Evolutionary conservation across 495 filamentous ascomycete species (phyloP), one percentile per base, ranked within the genome.

Genomic region (Aspergillus saccharolyticus): DNA sequence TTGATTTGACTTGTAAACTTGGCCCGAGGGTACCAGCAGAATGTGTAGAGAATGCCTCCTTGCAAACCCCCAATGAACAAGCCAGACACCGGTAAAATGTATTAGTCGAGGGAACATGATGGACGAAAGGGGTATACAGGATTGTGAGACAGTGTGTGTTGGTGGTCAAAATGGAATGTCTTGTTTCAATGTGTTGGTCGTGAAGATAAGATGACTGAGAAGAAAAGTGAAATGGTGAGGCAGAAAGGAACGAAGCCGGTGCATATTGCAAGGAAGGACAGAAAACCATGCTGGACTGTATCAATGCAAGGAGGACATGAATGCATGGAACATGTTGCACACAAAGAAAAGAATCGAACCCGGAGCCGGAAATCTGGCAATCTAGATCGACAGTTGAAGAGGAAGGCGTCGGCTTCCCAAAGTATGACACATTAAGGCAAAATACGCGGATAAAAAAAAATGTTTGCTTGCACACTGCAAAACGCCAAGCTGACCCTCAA

Each of bases 401-500:
- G 15, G 28, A 50, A 42, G 58, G 50, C 33, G n/a, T 46, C 43
- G 56, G 44, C 44, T 55, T 52, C 46, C 51, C 60, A 44, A 60
- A 59, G 42, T 52, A 59, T 62, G 52, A 51, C 25, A 62, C 51
- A 62, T 9, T 39, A 58, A 56, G 42, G 58, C 54, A 61, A 15
- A 65, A 50, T 21, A 49, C 42, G 46, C n/a, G n/a, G n/a, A n/a
- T 55, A 52, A 44, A 62, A 55, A 63, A 16, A 65, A 61, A 45
- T 58, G 54, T 66, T 53, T 69, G 65, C 63, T 70, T 70, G 73
- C 67, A 71, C 68, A 73, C 52, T 67, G 67, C 71, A 71, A 39
- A 75, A 77, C 74, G 74, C 74, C 72, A 68, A 69, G 70, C 63
- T 68, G 66, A 71, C 68, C 74, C 68, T 70, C 62, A 67, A 66